Base-by-base conservation (phyloP, 192 early-diverging fungal genomes). In the Spinellus fusiger region DNA sequence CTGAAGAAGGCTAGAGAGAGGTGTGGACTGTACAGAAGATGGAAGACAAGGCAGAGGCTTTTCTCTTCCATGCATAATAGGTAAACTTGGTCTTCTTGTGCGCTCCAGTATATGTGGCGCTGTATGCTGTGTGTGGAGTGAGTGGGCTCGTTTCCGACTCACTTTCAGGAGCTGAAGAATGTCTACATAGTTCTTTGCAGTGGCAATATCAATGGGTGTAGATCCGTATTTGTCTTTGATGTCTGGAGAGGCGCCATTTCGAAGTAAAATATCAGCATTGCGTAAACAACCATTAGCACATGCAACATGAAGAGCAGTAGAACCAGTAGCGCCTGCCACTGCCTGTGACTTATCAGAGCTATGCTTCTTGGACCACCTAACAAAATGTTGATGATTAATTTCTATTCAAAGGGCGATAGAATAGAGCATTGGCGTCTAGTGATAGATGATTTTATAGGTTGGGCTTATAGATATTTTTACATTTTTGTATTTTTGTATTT, bases 301-400 rank as follows among this genome's bases (percentile, higher is more conserved):
- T 4, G 91, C 91, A 73, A 88, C 85, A 64, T 94, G 92, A 64
- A 94, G 72, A 23, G 90, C 82, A 0, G 92, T 91, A 22, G 89
- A 85, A 20, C 85, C 82, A 37, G 72, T 81, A 9, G 79, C 76
- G 8, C 79, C 77, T 38, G 73, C 69, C 7, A 71, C 61, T 15
- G 59, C 69, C 44, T 63, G 32, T 1, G 66, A 50, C 48, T 69
- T 69, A 27, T 69, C 66, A 22, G 34, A 29, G 12, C 66, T 69
- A 27, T 69, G 60, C 34, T 62, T 69, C 34, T 62, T 54, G 2
- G 61, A 54, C 68, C 68, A 70, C 27, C 68, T 70, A 25, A 9
- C 23, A 15, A 27, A 5, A 25, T 50, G 18, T 44, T 44, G 2
- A n/a, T 44, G 10, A 2, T n/a, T 44, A 37, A 5, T n/a, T n/a